Evolutionary conservation across 805 yeast species (phyloP), one percentile per base, ranked within the genome.

Genomic region (Scheffersomyces ergatensis): DNA sequence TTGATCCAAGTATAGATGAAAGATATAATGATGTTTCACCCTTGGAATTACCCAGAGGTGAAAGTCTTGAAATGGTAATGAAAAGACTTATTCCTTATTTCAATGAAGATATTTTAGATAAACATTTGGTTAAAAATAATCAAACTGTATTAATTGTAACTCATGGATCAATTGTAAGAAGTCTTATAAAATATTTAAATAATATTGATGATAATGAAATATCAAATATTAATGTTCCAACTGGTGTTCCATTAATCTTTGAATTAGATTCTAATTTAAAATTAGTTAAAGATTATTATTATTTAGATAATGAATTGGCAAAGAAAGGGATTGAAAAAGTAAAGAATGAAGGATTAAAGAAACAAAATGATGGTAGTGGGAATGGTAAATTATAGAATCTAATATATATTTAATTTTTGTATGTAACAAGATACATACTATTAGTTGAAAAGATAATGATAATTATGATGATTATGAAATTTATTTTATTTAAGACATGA

Each of bases 191-290:
- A 49, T 58, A 65, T 38, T 55, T 70, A 23, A 57, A 57, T 34
- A 51, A 55, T 24, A 62, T 68, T 20, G 57, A 63, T 38, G 72
- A 70, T 47, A 58, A 57, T 26, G 67, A 62, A 38, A 67, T 70
- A 24, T 58, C 64, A 32, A 57, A 61, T 33, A 65, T 70, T 39
- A 67, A 70, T 45, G 69, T 68, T 2, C 74, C 76, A 15, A 70
- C 74, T 1, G 76, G 74, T 1, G 61, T 70, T 3, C 76, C 76
- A 8, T 50, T 68, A n/a, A 66, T 67, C 18, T 69, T 70, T 47
- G 74, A 70, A 41, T 42, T 67, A 7, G 55, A 63, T 40, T 65
- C 64, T 33, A 40, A 48, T 6, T 66, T 65, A 6, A 45, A 50
- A 14, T 46, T 62, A 34, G 40, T 54, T 5, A 55, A 54, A 33